Conservation (phyloP, 768 basidiomycete genomes). For the Paxillus rubicundulus region DNA sequence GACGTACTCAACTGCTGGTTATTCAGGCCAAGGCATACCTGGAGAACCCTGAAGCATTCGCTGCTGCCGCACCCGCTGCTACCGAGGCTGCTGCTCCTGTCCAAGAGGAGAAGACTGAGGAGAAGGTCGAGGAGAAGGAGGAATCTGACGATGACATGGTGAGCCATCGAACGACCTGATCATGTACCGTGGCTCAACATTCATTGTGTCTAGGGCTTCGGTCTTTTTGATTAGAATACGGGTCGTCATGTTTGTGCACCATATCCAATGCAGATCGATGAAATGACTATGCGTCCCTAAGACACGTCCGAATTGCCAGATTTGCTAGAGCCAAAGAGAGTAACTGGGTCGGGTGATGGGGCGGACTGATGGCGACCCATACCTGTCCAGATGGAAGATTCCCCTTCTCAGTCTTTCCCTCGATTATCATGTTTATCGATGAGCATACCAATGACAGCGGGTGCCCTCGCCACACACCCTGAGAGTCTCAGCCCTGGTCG, state of each 20-base stretch:
- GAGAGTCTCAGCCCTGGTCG: too few relatives aligned
- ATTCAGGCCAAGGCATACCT: constrained; percentile 90
- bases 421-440: neutral
- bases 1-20: constrained; percentile 5
- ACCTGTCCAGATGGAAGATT: too few relatives aligned
- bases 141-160: constrained; percentile 91
- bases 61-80: constrained; percentile 68
- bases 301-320: neutral
- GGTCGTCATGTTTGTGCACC: constrained; percentile 10
- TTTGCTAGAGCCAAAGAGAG: neutral
- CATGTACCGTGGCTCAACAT: neutral
- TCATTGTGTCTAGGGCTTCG: constrained; percentile 66
- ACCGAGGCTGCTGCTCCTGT: constrained; percentile 49
- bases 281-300: constrained; percentile 11
- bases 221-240: constrained; percentile 78
- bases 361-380: neutral
- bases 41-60: constrained; percentile 98
- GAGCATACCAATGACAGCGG: too few relatives aligned
- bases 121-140: constrained; percentile 82
- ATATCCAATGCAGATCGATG: constrained; percentile 23
- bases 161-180: constrained; percentile 19
- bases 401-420: neutral
- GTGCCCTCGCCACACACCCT: too few relatives aligned
- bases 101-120: constrained; percentile 58
- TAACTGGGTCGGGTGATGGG: neutral